A percentile compares a stretch with the other conserved stretches of the same genome.
phyloP scores from a whole-genome alignment of 2,329 filamentous ascomycete genomes.

The Dactylellina parvicollis region DNA sequence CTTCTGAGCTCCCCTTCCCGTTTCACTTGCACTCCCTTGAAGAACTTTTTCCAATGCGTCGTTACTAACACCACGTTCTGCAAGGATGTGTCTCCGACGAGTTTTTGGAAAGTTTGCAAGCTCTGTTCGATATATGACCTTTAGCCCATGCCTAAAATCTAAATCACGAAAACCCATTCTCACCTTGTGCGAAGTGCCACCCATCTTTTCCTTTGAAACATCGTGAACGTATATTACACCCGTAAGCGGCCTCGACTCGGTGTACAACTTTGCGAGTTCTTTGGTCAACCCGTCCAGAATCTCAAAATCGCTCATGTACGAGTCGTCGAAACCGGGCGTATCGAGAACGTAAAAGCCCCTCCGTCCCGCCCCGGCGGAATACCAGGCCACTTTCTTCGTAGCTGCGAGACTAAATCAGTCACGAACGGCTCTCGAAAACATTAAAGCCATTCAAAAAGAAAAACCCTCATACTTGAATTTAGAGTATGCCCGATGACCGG shows the following conservation, averaged over 20 bases:
- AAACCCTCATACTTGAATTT: conserved; percentile 39
- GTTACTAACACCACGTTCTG: conserved; percentile 42
- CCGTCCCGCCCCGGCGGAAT: conserved; percentile 27
- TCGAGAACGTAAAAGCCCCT: conserved; percentile 53
- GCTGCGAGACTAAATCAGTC: conserved; percentile 29
- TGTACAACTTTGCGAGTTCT: conserved; percentile 42
- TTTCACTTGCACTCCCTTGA: conserved; percentile 23
- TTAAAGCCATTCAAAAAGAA: no score
- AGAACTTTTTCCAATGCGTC: conserved; percentile 43
- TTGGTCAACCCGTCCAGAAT: conserved; percentile 47
- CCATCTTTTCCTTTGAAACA: conserved; percentile 51
- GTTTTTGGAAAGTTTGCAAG: conserved; percentile 42
- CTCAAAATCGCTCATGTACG: conserved; percentile 53
- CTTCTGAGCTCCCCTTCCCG: conserved; percentile 36
- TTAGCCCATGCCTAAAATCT: no score
- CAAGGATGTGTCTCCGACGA: conserved; percentile 41
- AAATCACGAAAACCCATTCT: not conserved
- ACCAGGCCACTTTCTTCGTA: conserved; percentile 44
- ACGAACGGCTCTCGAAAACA: not conserved
- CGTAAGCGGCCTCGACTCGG: conserved; percentile 19
- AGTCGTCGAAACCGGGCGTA: conserved; percentile 56
- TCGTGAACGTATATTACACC: conserved; percentile 49
- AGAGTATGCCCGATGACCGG: conserved; percentile 45
- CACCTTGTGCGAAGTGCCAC: conserved; percentile 42
- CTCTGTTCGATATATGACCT: conserved; percentile 16